Percentiles rank a stretch among this genome's conserved stretches.
Evolutionary conservation across 208 protist species (phyloP).

Genomic region (Trypanosomatidae sp.): DNA sequence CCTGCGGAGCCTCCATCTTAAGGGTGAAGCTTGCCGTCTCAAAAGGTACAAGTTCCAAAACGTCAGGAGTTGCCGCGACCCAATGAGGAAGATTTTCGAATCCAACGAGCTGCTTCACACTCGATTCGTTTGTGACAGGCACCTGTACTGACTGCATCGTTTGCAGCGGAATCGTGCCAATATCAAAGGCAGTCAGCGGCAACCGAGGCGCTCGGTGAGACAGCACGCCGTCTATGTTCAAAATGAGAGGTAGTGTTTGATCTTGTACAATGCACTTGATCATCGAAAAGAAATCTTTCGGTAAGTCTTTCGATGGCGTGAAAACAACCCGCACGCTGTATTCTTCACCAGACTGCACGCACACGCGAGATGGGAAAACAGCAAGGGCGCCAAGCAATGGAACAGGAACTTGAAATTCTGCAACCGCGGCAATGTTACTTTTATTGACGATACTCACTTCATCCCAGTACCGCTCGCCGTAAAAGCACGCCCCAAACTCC

Average conservation of each 20-base stretch:
- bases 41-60: constrained; percentile 16
- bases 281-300: constrained; percentile 10
- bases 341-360: constrained; percentile 50
- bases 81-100: constrained; percentile 25
- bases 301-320: constrained; percentile 24
- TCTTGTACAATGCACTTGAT: constrained; percentile 29
- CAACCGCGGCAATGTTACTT: constrained; percentile 51
- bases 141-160: constrained; percentile 15
- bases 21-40: constrained; percentile 21
- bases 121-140: constrained; percentile 27
- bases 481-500: constrained; percentile 81
- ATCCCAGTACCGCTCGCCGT: constrained; percentile 67
- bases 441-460: constrained; percentile 63
- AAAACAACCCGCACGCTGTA: constrained; percentile 41
- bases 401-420: constrained; percentile 16
- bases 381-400: constrained; percentile 12
- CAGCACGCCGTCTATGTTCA: constrained; percentile 10
- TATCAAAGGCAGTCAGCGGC: constrained; percentile 10
- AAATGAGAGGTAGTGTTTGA: constrained; percentile 22
- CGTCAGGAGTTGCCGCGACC: constrained; percentile 16
- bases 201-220: constrained; percentile 19
- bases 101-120: constrained; percentile 24
- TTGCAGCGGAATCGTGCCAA: constrained; percentile 12
- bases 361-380: constrained; percentile 35
- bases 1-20: constrained; percentile 25